phyloP scores from a whole-genome alignment of 176 grass and related monocot genomes.

The Hyparrhenia diplandra region DNA sequence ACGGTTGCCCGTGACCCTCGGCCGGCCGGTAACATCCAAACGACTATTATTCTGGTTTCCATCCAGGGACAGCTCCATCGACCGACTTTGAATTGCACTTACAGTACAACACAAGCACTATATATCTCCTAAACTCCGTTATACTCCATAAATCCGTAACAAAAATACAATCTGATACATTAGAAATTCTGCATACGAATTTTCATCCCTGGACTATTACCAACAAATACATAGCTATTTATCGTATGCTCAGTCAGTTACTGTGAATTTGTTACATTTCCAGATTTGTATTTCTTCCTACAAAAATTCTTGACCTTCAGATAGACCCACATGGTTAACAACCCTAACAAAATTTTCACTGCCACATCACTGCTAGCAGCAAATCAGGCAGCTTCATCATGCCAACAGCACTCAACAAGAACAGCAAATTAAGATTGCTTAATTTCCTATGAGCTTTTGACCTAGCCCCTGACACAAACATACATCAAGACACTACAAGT shows the following conservation, averaged over 20 bases:
- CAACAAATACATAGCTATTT: neutral
- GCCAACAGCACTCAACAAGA: neutral
- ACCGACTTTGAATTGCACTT: neutral
- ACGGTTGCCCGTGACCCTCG: neutral
- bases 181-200: neutral
- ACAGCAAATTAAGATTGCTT: neutral
- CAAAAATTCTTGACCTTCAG: neutral
- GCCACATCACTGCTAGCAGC: neutral
- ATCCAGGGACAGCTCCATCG: neutral
- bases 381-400: neutral
- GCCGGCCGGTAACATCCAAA: constrained; percentile 2
- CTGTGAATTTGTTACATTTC: neutral
- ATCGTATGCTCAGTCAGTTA: neutral
- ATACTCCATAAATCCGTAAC: neutral
- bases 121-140: neutral
- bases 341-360: constrained; percentile 25
- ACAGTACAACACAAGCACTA: neutral
- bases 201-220: neutral
- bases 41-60: neutral
- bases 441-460: neutral
- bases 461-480: neutral
- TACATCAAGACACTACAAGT: constrained; percentile 39
- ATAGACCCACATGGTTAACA: neutral
- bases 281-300: neutral
- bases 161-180: neutral